Conservation (phyloP, 1,139 yeast species). For the Suhomyces bribrorum region DNA sequence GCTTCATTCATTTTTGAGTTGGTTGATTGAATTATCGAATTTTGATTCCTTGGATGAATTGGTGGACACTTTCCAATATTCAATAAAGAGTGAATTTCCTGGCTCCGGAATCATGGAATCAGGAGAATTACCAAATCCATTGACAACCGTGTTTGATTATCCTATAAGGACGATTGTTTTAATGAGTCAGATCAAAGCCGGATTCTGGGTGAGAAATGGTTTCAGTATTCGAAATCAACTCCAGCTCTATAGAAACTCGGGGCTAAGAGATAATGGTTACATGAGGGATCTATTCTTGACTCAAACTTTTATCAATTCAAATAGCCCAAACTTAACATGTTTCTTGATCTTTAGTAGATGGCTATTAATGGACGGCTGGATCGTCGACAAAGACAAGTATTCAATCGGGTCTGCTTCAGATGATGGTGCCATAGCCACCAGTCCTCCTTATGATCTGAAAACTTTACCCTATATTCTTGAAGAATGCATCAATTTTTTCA, state of each 20-base stretch:
- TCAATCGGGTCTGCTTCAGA: neutral
- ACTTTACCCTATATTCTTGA: conserved; percentile 66
- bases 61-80: conserved; percentile 18
- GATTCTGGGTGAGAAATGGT: conserved; percentile 62
- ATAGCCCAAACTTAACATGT: conserved; percentile 59
- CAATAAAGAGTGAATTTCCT: conserved; percentile 5
- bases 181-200: conserved; percentile 57
- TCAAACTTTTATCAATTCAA: conserved; percentile 64
- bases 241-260: conserved; percentile 77
- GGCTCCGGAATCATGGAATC: conserved; percentile 13
- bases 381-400: conserved; percentile 13
- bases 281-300: conserved; percentile 72
- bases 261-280: conserved; percentile 80
- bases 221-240: conserved; percentile 76
- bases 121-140: conserved; percentile 23
- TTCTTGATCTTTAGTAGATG: conserved; percentile 68
- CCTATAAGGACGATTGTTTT: conserved; percentile 70
- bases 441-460: conserved; percentile 40
- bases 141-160: conserved; percentile 58
- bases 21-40: conserved; percentile 61
- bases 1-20: conserved; percentile 68
- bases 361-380: conserved; percentile 61
- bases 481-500: conserved; percentile 72
- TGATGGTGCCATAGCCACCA: neutral
- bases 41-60: conserved; percentile 27